A percentile compares a stretch with the other conserved stretches of the same genome.
Conservation (phyloP, 805 yeast species). For the Metschnikowia picachoensis region DNA sequence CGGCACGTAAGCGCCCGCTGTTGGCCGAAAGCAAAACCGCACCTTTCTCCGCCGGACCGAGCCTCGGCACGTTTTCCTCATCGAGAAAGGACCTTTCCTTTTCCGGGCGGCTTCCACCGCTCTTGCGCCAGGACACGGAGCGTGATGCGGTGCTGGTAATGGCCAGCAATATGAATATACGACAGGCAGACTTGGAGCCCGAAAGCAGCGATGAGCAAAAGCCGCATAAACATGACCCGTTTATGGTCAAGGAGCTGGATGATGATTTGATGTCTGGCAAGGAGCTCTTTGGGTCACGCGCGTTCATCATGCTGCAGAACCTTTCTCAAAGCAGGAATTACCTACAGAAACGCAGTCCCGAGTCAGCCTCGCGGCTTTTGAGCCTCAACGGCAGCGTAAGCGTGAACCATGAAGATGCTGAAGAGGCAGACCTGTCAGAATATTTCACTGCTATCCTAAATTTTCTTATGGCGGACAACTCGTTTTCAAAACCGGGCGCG, state of each 20-base stretch:
- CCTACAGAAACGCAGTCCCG: constrained; percentile 4
- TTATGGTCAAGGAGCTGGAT: constrained; percentile 14
- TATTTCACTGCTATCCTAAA: constrained; percentile 44
- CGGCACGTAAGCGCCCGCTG: constrained; percentile 21
- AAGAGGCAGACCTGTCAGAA: constrained; percentile 21
- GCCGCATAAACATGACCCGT: constrained; percentile 7
- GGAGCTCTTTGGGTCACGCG: constrained; percentile 40
- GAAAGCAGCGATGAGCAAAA: constrained; percentile 25
- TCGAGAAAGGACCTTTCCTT: constrained; percentile 6
- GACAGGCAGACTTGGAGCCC: constrained; percentile 36
- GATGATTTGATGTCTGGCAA: constrained; percentile 37
- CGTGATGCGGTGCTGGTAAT: constrained; percentile 36
- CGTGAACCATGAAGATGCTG: constrained; percentile 23
- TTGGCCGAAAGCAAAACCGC: constrained; percentile 33
- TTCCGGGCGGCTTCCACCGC: constrained; percentile 13
- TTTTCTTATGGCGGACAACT: constrained; percentile 50
- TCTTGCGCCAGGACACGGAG: constrained; percentile 36
- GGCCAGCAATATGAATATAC: constrained; percentile 31
- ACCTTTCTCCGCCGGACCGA: constrained; percentile 30
- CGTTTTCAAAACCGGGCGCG: constrained; percentile 3
- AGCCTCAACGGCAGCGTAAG: constrained; percentile 30
- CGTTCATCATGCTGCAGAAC: constrained; percentile 17
- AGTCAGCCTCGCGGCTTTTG: constrained; percentile 19
- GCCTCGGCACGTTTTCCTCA: constrained; percentile 29
- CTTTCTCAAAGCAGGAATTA: not conserved